Evolutionary conservation across 2,329 filamentous ascomycete genomes (phyloP), one percentile per base, ranked within the genome.

Genomic region (Chaetomiaceae sp.): DNA sequence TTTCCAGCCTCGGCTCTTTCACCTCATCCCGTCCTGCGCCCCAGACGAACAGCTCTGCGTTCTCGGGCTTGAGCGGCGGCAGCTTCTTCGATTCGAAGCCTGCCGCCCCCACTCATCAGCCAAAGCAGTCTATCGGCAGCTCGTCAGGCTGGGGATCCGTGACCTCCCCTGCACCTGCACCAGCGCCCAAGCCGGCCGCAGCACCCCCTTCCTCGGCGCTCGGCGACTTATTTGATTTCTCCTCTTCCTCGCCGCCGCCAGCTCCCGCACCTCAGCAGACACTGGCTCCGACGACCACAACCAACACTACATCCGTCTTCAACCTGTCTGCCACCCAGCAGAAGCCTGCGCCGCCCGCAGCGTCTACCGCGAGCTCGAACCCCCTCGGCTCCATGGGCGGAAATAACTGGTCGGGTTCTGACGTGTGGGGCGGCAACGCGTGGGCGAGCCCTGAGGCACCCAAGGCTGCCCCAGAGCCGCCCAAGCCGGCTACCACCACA

Each of bases 341-440:
- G 58, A 76, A 77, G 55, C 66, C 76, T 5, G 59, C 69, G 4
- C 62, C 74, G 2, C 62, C 71, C 0, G 59, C 73, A 13, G 66
- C 73, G 2, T 64, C 76, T 3, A 60, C 70, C 3, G 62, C 67
- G 53, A 45, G 68, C 57, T 50, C 68, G 59, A 54, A 65, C 54
- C 71, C 66, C 9, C 60, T 67, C n/a, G 69, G 67, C 49, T 67
- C 68, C 12, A 65, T 68, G 45, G 51, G 49, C 19, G 56, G 58
- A 10, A 55, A 39, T 30, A 70, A 64, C 46, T 65, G 74, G 52
- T 73, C 71, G 2, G 70, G 71, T 47, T 71, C 86, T 51, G 89
- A 95, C 63, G 85, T 91, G 0, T 96, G 90, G 89, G 90, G 89
- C 40, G 79, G 79, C 52, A 89, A 92, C 67, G 91, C 88, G 3